These are phyloP conservation scores for Chaetomidium leptoderma DNA, from an alignment of 495 filamentous ascomycete genomes.

Conservation along the genomic window DNA sequence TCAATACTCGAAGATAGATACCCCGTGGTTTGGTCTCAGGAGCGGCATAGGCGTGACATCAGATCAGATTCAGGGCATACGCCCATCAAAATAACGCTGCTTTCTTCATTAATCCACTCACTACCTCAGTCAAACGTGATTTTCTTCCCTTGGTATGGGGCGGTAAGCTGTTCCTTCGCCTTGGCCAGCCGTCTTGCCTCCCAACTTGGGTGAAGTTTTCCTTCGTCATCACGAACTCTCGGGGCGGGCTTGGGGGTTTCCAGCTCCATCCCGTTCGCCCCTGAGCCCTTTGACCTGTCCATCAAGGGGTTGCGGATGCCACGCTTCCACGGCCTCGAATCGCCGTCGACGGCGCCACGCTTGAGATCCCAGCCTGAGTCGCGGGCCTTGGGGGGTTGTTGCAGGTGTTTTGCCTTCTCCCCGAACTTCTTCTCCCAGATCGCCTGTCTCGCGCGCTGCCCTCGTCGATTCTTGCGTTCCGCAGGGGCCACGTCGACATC, in stretches of 20 bases:
- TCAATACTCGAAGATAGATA: neutral
- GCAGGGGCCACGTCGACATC: conserved; percentile 50
- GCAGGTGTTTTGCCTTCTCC: conserved; percentile 35
- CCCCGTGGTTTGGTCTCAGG: neutral
- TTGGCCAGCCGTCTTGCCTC: conserved; percentile 83
- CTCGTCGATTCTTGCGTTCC: conserved; percentile 73
- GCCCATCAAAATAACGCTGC: neutral
- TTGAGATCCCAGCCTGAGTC: conserved; percentile 53
- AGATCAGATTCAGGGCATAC: neutral
- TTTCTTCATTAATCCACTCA: neutral
- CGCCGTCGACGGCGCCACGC: conserved; percentile 42
- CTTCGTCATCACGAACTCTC: conserved; percentile 54
- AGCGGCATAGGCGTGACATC: neutral
- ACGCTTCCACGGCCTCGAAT: conserved; percentile 45
- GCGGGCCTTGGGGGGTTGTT: conserved; percentile 22
- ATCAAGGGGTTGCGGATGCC: conserved; percentile 33
- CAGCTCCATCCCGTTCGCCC: conserved; percentile 14
- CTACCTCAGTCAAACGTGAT: conserved; percentile 71
- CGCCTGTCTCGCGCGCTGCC: conserved; percentile 78
- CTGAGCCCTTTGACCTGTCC: conserved; percentile 5
- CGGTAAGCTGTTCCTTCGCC: conserved; percentile 54
- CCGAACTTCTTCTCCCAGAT: conserved; percentile 90
- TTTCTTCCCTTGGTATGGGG: conserved; percentile 80
- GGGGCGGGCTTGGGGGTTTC: conserved; percentile 1
- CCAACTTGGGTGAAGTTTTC: conserved; percentile 86